Percentiles rank a stretch among this genome's conserved stretches.
Conservation (phyloP, 2,329 filamentous ascomycete genomes). For the Nigrospora osmanthi region DNA sequence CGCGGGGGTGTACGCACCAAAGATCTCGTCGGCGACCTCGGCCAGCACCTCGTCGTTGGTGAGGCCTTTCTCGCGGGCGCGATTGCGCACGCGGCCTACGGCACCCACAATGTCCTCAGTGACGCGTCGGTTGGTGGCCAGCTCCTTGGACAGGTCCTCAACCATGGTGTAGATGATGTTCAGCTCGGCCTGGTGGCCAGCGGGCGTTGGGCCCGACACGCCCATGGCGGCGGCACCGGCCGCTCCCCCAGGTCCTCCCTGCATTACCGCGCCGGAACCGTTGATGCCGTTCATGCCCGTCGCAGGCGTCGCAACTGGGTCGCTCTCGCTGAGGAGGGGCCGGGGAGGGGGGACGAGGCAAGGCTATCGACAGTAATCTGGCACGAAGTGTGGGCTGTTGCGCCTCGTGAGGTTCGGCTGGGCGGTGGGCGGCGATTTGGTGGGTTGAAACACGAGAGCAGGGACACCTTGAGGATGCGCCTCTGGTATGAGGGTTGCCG, state of each 20-base stretch:
- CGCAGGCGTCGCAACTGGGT: conserved; percentile 1
- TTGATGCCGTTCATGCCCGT: conserved; percentile 6
- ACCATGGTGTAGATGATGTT: conserved; percentile 63
- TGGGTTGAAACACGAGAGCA: too few relatives aligned
- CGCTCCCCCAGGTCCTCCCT: conserved; percentile 9
- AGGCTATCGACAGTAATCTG: too few relatives aligned
- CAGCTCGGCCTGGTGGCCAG: conserved; percentile 59
- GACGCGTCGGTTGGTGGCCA: conserved; percentile 52
- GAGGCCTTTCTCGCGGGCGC: conserved; percentile 42
- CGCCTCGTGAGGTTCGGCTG: too few relatives aligned
- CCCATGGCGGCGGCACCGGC: conserved; percentile 32
- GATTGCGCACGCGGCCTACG: conserved; percentile 52
- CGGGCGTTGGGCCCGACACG: conserved; percentile 48
- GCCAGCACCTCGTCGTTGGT: conserved; percentile 52
- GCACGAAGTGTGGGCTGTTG: too few relatives aligned
- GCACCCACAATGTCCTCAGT: conserved; percentile 59
- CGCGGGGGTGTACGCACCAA: conserved; percentile 30
- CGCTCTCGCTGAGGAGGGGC: neutral
- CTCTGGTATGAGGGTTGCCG: too few relatives aligned
- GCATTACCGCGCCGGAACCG: conserved; percentile 13
- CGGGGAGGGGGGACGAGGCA: neutral
- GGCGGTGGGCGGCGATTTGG: too few relatives aligned
- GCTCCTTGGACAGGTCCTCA: conserved; percentile 55
- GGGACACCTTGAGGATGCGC: too few relatives aligned
- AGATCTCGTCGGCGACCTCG: conserved; percentile 47